Base-by-base conservation (phyloP, 2,329 filamentous ascomycete genomes). In the Colletotrichum euphorbiae region DNA sequence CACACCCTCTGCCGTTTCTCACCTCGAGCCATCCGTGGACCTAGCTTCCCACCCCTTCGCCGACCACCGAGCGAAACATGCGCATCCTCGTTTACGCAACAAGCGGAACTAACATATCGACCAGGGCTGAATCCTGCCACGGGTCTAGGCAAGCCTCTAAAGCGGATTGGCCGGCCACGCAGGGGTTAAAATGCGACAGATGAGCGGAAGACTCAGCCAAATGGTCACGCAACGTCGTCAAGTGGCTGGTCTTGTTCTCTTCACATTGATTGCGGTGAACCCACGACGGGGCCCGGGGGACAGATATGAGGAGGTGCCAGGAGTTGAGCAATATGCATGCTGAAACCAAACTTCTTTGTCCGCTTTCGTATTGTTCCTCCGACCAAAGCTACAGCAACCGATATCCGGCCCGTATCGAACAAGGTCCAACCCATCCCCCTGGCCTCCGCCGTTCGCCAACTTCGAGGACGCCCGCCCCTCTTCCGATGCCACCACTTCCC, bases 401-500 rank as follows among this genome's bases (percentile, higher is more conserved):
- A 50, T 46, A n/a, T 54, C 17, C 31, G 42, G 48, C 52, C 54
- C 61, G 60, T 54, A 65, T 38, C 33, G 38, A 15, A 48, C 60
- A 28, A 57, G 59, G 48, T 55, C 24, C 21, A 45, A 38, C 59
- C 43, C 24, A 45, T 19, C 42, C 63, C 36, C 50, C 36, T 64
- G 28, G 45, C 38, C 51, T 21, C 36, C 46, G 46, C 33, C 21
- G 55, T 65, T 52, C 46, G 77, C 75, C 48, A 77, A 76, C 75
- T 6, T 82, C 79, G n/a, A n/a, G n/a, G 3, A 57, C 65, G 40
- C 45, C 54, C 31, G 61, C 65, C 54, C 60, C 65, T 65, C 54
- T 55, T 66, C 55, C 55, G 61, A 60, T 60, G 48, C 66, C 48
- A 60, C 62, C 55, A 69, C 55, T 51, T 69, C 4, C 54, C n/a